Base-by-base conservation (phyloP, 2,329 filamentous ascomycete genomes). In the Trichoderma sp. region DNA sequence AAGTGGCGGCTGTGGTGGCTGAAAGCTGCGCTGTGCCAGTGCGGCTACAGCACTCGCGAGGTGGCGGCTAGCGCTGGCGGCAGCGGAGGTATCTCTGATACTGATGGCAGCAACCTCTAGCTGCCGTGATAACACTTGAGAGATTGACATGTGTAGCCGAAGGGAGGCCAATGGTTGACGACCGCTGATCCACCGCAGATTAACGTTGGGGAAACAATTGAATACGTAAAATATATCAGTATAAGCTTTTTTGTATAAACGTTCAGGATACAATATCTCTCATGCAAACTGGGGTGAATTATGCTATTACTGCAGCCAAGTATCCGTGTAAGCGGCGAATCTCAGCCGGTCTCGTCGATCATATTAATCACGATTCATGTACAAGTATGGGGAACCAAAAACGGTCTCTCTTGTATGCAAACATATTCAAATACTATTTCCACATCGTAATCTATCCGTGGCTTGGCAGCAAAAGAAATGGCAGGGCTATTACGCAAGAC, bases 1-100 rank as follows among this genome's bases (percentile, higher is more conserved):
- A 29, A 52, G 63, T 49, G 53, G 40, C 47, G 49, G 24, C 47
- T 62, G 37, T 21, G 55, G 56, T 56, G 66, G 66, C 58, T 57
- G 66, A 21, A 27, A 64, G 24, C 31, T 52, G 63, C 63, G 55
- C 63, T 27, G 52, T 24, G 29, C 40, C 33, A 21, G 31, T 37
- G 33, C 33, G 29, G 63, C 55, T 59, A 59, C 55, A 67, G 63
- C 57, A 59, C 21, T 35, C n/a, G 16, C 33, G 7, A 55, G 52
- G 52, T 31, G 27, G 21, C 24, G 47, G 21, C 21, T 49, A 49
- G 57, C 10, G 14, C 19, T 24, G 14, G 19, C 21, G 8, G 47
- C 21, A 21, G 19, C 10, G 8, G 21, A 49, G 19, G 43, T 49
- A 49, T 49, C 10, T 49, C 19, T 24, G 47, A 49, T 49, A 49